These are phyloP conservation scores for Stevia rebaudiana DNA, from an alignment of 140 eudicot genomes.

Conservation along the genomic window DNA sequence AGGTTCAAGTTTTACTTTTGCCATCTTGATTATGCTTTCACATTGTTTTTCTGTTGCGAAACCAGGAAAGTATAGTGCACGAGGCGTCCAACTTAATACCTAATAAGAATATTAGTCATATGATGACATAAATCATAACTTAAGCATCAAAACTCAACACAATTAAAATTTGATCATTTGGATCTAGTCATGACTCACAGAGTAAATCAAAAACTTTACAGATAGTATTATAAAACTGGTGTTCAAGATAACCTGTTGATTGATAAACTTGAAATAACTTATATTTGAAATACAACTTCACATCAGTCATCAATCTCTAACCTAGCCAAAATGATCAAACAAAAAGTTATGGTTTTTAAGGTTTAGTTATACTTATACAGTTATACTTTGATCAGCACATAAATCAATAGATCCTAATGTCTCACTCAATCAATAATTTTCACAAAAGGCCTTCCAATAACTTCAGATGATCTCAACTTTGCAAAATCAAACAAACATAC, in stretches of 20 bases:
- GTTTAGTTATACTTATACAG: background rate
- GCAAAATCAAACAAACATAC: background rate
- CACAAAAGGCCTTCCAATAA: background rate
- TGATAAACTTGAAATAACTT: background rate
- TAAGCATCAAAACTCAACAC: background rate
- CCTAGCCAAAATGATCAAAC: background rate
- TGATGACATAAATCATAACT: background rate
- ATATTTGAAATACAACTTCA: background rate
- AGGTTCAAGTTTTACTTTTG: conserved; percentile 58
- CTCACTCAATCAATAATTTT: background rate
- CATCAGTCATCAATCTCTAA: background rate
- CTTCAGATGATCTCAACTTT: background rate
- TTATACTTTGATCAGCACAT: background rate
- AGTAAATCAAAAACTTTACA: background rate
- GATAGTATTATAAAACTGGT: background rate
- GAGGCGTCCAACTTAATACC: conserved; percentile 89
- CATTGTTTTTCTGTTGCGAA: conserved; percentile 80
- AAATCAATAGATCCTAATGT: background rate
- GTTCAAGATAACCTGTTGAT: background rate
- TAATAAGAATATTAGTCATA: conserved; percentile 20
- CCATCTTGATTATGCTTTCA: conserved; percentile 55
- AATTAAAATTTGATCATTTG: background rate
- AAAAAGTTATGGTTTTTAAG: background rate
- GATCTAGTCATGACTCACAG: background rate
- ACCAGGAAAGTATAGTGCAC: conserved; percentile 70